Conservation (phyloP, 2,329 filamentous ascomycete species). For the Fusarium veterinarium region DNA sequence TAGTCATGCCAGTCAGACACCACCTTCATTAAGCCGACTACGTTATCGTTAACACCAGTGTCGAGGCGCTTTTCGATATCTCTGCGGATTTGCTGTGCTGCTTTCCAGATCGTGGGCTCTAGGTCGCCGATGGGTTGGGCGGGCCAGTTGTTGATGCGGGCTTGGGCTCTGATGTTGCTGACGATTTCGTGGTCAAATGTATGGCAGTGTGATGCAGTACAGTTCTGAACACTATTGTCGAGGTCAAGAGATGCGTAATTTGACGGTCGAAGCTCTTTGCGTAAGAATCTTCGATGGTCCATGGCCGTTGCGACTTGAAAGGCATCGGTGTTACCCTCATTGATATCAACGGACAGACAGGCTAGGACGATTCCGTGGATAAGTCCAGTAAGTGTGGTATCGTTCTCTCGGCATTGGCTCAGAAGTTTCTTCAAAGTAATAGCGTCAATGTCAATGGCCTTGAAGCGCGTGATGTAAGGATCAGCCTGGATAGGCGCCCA, state of each 20-base stretch:
- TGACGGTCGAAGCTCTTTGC: not conserved
- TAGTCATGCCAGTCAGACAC: constrained; percentile 8
- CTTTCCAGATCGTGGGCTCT: constrained; percentile 1
- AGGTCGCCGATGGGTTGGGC: not conserved
- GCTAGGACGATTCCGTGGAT: not conserved
- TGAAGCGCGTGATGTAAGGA: not conserved
- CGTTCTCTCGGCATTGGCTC: not conserved
- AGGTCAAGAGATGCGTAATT: not conserved
- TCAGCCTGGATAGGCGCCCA: not conserved
- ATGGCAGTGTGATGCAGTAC: not conserved
- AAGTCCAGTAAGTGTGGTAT: constrained; percentile 2
- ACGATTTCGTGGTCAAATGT: not conserved
- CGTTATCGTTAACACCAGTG: not conserved
- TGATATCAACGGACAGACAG: not conserved
- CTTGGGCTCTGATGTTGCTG: not conserved
- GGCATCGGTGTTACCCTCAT: not conserved
- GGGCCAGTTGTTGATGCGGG: not conserved
- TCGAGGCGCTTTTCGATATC: not conserved
- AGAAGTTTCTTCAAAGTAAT: not conserved
- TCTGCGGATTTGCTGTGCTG: not conserved
- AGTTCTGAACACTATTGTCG: not conserved
- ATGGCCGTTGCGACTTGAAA: not conserved
- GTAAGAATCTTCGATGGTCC: not conserved
- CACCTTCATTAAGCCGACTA: not conserved
- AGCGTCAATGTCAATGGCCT: rapidly evolving